Conservation (phyloP, 768 basidiomycete genomes). For the Pholiota molesta region DNA sequence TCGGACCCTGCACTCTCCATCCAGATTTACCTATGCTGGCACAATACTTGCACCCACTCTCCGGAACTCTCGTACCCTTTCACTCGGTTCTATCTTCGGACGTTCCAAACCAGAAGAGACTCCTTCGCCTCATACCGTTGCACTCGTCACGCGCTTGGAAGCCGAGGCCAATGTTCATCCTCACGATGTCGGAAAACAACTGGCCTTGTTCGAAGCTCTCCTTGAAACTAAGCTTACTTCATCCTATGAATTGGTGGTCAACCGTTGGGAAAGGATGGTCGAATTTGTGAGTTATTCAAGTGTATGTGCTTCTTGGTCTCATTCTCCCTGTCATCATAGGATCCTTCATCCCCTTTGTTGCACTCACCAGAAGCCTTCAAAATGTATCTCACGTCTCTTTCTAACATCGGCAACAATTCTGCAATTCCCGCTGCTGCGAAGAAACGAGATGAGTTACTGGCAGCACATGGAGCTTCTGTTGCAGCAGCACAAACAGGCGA, state of each 20-base stretch:
- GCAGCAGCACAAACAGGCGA: constrained; percentile 9
- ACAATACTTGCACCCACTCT: constrained; percentile 10
- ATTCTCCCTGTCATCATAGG: constrained; percentile 40
- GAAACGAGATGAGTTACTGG: constrained; percentile 66
- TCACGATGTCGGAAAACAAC: constrained; percentile 67
- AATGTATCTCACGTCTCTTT: constrained; percentile 70
- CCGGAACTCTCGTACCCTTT: constrained; percentile 29
- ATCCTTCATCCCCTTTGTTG: constrained; percentile 68
- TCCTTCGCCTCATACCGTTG: constrained; percentile 68
- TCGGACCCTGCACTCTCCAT: constrained; percentile 15
- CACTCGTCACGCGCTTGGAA: constrained; percentile 73
- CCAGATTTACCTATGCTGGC: constrained; percentile 10
- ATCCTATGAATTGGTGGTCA: constrained; percentile 73
- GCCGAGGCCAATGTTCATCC: constrained; percentile 78
- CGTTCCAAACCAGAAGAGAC: constrained; percentile 46
- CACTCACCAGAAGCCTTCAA: constrained; percentile 74
- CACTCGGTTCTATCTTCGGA: constrained; percentile 49
- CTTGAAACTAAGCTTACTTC: constrained; percentile 63
- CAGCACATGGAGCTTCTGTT: constrained; percentile 27
- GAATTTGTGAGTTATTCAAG: constrained; percentile 67
- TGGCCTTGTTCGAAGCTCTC: constrained; percentile 70
- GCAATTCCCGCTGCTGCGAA: constrained; percentile 69
- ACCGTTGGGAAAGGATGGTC: constrained; percentile 81
- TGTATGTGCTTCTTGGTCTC: constrained; percentile 12
- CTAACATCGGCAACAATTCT: constrained; percentile 56